These are phyloP conservation scores for Fomitopsis schrenkii DNA, from an alignment of 1,284 basidiomycete species.

Conservation along the genomic window DNA sequence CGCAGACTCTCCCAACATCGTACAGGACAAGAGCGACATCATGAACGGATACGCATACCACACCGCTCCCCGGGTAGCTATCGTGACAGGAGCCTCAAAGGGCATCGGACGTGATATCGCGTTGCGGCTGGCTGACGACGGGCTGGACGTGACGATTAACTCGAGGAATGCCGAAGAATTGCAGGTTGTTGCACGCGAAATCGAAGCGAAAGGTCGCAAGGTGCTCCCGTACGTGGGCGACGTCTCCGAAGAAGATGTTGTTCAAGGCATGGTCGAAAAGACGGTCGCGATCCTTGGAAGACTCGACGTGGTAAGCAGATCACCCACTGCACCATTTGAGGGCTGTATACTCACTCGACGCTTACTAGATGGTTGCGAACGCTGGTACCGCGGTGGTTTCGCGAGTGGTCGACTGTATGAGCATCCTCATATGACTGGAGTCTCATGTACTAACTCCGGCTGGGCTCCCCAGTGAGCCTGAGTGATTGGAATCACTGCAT, in stretches of 20 bases:
- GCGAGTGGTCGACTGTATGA: conserved; percentile 19
- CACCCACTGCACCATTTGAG: neutral
- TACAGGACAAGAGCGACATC: neutral
- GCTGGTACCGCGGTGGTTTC: conserved; percentile 23
- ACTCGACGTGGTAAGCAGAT: conserved; percentile 6
- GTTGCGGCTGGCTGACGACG: conserved; percentile 16
- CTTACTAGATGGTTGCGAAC: conserved; percentile 28
- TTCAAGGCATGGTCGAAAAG: conserved; percentile 3
- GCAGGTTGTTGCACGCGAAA: conserved; percentile 8
- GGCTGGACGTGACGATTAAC: conserved; percentile 18
- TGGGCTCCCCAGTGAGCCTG: conserved; percentile 12
- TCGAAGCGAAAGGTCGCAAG: conserved; percentile 4
- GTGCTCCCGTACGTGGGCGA: conserved; percentile 2
- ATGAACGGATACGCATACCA: neutral
- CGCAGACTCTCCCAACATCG: neutral
- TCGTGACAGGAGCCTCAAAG: conserved; percentile 6
- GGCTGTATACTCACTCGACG: neutral
- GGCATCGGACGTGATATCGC: conserved; percentile 10
- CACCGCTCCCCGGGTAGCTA: conserved; percentile 17
- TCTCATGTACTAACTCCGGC: neutral
- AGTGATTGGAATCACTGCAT: conserved; percentile 23
- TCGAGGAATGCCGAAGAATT: conserved; percentile 7
- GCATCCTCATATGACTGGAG: too few relatives aligned
- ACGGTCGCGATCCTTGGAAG: conserved; percentile 5
- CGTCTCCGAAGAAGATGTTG: conserved; percentile 8